Evolutionary conservation across 2,329 filamentous ascomycete species (phyloP).

Genomic region (Pseudonectria buxi): DNA sequence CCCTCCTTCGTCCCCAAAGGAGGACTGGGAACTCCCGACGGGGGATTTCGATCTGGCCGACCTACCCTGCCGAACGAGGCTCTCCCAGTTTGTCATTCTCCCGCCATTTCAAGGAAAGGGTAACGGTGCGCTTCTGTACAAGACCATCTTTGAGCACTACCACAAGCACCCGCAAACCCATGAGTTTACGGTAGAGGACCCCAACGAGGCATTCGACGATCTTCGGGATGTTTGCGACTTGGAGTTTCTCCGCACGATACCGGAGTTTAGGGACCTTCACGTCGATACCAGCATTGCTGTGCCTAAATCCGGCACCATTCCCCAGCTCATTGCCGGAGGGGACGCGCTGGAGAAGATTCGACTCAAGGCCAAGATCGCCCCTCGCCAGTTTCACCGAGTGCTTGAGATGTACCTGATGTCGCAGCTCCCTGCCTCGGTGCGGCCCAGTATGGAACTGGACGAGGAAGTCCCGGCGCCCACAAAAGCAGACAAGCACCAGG

Average conservation of each 20-base stretch:
- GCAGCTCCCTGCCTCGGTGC: constrained; percentile 48
- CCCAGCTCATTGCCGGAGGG: constrained; percentile 51
- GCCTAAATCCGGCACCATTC: constrained; percentile 40
- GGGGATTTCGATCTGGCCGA: constrained; percentile 46
- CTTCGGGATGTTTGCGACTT: constrained; percentile 71
- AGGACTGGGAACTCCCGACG: constrained; percentile 38
- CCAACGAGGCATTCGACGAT: constrained; percentile 78
- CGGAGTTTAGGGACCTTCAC: constrained; percentile 50
- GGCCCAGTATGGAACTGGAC: constrained; percentile 41
- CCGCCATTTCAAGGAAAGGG: constrained; percentile 79
- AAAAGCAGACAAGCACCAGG: constrained; percentile 53
- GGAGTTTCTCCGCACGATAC: constrained; percentile 51
- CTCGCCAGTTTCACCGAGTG: constrained; percentile 68
- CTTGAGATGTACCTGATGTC: constrained; percentile 70
- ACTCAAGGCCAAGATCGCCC: constrained; percentile 60
- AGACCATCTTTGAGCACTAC: constrained; percentile 66
- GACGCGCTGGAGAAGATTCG: constrained; percentile 51
- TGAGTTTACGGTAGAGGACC: constrained; percentile 91
- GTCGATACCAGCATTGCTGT: constrained; percentile 48
- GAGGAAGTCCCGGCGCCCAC: constrained; percentile 38
- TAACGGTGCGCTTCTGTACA: constrained; percentile 75
- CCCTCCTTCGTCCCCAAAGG: constrained; percentile 33
- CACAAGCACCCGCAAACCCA: constrained; percentile 60
- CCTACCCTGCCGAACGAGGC: constrained; percentile 70
- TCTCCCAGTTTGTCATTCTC: constrained; percentile 89